Evolutionary conservation across 2,329 filamentous ascomycete species (phyloP).

Genomic region (Cytospora mali): DNA sequence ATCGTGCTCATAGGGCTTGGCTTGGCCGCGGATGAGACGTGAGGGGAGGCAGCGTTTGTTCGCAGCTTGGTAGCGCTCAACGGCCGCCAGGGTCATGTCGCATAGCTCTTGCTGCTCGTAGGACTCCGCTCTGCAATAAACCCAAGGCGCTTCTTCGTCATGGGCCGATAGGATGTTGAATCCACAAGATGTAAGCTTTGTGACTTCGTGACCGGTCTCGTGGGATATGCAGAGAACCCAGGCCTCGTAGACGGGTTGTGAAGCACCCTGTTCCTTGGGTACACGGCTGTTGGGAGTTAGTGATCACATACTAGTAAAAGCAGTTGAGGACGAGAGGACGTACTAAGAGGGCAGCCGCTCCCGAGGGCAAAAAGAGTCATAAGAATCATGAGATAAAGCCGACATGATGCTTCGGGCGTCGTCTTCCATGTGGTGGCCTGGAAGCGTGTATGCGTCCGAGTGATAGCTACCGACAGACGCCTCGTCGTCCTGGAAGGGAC

Average conservation of each 20-base stretch:
- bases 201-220: conserved; percentile 17
- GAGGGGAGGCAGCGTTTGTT: conserved; percentile 30
- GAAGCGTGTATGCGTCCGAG: conserved; percentile 19
- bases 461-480: conserved; percentile 11
- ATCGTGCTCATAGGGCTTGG: conserved; percentile 34
- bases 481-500: conserved; percentile 6
- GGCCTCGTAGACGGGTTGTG: conserved; percentile 35
- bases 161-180: conserved; percentile 14
- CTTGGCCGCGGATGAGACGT: conserved; percentile 29
- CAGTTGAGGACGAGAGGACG: neutral
- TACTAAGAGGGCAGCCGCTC: conserved; percentile 16
- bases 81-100: conserved; percentile 31
- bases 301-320: no score
- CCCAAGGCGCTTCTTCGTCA: conserved; percentile 1
- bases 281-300: conserved; percentile 28
- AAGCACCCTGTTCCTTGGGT: conserved; percentile 27
- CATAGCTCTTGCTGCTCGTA: conserved; percentile 32
- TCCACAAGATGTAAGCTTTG: conserved; percentile 30
- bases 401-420: conserved; percentile 9
- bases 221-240: conserved; percentile 31
- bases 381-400: conserved; percentile 11
- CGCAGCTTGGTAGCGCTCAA: conserved; percentile 31
- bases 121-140: conserved; percentile 11
- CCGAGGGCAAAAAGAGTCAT: neutral
- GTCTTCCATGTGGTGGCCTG: conserved; percentile 7